These are phyloP conservation scores for Citrus trifoliata DNA, from an alignment of 345 rosid genomes.

Conservation along the genomic window DNA sequence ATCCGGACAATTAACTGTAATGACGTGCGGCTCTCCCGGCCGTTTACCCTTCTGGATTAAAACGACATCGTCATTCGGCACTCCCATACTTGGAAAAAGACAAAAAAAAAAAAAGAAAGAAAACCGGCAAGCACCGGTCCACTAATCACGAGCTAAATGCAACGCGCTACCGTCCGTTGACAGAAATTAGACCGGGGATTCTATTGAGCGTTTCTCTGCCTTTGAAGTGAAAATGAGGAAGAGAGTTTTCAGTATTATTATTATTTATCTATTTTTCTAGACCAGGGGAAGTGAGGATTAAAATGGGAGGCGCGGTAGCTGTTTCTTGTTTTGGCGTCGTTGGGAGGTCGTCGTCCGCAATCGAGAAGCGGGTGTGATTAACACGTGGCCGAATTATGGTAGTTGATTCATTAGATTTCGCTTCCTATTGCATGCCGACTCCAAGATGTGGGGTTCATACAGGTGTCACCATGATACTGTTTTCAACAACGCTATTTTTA, in stretches of 20 bases:
- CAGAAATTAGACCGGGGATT: background rate
- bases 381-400: slow-evolving; percentile 11
- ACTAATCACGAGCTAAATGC: background rate
- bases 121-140: background rate
- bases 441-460: background rate
- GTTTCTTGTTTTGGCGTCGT: background rate
- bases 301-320: background rate
- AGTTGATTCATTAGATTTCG: background rate
- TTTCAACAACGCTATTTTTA: background rate
- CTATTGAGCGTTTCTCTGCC: background rate
- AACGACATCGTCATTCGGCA: slow-evolving; percentile 54
- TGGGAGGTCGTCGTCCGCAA: slow-evolving; percentile 7
- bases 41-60: slow-evolving; percentile 59
- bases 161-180: background rate
- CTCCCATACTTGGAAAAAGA: slow-evolving; percentile 35
- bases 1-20: slow-evolving; percentile 83
- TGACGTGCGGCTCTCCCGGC: slow-evolving; percentile 57
- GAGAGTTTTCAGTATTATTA: background rate
- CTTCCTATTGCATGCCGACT: too few relatives aligned
- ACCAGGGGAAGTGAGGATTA: too few relatives aligned
- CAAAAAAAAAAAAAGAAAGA: too few relatives aligned
- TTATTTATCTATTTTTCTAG: background rate
- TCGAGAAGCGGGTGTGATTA: background rate
- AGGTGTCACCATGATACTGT: background rate
- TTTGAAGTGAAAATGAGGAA: background rate